Percentiles rank a stretch among this genome's conserved stretches.
Evolutionary conservation across 164 flowering plant genomes (phyloP).

Genomic region (Piper longum): DNA sequence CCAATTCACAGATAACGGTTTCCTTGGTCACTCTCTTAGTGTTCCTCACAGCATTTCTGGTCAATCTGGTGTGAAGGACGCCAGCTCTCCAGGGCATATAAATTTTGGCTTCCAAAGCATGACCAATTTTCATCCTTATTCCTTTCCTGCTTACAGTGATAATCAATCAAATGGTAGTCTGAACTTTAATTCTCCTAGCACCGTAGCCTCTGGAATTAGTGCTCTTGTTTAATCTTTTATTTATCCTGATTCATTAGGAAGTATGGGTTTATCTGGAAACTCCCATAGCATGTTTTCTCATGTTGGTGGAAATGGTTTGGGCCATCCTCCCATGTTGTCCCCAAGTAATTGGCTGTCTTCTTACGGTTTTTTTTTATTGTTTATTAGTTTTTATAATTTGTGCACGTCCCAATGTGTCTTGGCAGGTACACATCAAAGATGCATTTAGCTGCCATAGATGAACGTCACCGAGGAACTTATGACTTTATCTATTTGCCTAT

Average conservation of each 20-base stretch:
- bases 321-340: conserved; percentile 29
- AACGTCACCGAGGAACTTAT: conserved; percentile 54
- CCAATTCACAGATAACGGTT: conserved; percentile 25
- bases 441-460: conserved; percentile 78
- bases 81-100: conserved; percentile 26
- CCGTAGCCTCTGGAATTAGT: conserved; percentile 21
- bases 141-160: conserved; percentile 54
- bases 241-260: conserved; percentile 69
- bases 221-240: conserved; percentile 31
- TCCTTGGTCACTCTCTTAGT: conserved; percentile 32
- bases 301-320: conserved; percentile 45
- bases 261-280: conserved; percentile 36
- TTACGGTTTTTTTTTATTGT: background rate
- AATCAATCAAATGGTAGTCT: conserved; percentile 24
- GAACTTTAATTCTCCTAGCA: conserved; percentile 30
- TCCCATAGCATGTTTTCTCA: conserved; percentile 42
- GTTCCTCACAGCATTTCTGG: conserved; percentile 30
- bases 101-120: conserved; percentile 28
- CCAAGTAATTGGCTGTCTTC: conserved; percentile 11
- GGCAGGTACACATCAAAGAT: conserved; percentile 75
- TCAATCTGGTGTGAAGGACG: conserved; percentile 25
- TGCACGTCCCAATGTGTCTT: background rate
- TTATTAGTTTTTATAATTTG: background rate
- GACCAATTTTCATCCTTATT: conserved; percentile 23
- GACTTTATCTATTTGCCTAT: conserved; percentile 81